Evolutionary conservation across 495 filamentous ascomycete species (phyloP).

Genomic region (Talaromyces borbonicus): DNA sequence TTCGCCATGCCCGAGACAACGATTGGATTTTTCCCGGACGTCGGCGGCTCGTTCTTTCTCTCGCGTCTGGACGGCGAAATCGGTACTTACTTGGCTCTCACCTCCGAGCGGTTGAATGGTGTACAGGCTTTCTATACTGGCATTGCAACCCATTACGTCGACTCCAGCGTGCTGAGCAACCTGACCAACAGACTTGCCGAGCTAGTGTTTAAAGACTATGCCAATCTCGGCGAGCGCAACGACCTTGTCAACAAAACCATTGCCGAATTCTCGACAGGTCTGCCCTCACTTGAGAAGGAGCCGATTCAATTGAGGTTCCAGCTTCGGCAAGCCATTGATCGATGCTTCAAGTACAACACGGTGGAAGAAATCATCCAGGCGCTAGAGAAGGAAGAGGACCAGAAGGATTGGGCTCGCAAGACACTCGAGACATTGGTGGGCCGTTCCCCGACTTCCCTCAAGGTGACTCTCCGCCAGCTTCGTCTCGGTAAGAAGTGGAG

Average conservation of each 20-base stretch:
- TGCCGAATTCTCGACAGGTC: constrained; percentile 77
- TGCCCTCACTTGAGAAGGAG: constrained; percentile 55
- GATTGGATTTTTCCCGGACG: constrained; percentile 97
- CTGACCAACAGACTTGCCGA: constrained; percentile 82
- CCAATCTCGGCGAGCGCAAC: constrained; percentile 48
- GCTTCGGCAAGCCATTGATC: constrained; percentile 70
- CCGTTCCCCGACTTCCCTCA: constrained; percentile 74
- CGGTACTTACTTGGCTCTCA: constrained; percentile 87
- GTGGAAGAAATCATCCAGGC: constrained; percentile 62
- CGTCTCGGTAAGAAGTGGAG: constrained; percentile 62
- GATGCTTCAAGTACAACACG: constrained; percentile 58
- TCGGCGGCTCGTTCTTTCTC: constrained; percentile 91
- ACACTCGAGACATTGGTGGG: constrained; percentile 59
- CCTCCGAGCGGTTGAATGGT: constrained; percentile 69
- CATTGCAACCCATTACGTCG: constrained; percentile 87
- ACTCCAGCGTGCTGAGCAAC: constrained; percentile 71
- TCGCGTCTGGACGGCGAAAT: constrained; percentile 73
- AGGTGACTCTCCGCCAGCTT: constrained; percentile 74
- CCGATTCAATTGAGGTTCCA: constrained; percentile 52
- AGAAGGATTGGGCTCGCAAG: constrained; percentile 60
- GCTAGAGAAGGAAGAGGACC: constrained; percentile 47
- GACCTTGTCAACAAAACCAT: constrained; percentile 69
- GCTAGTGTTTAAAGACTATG: constrained; percentile 72
- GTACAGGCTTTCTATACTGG: constrained; percentile 74
- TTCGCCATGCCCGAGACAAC: constrained; percentile 98